Evolutionary conservation across 2,329 filamentous ascomycete species (phyloP).

Genomic region (Arthrinium phaeospermum): DNA sequence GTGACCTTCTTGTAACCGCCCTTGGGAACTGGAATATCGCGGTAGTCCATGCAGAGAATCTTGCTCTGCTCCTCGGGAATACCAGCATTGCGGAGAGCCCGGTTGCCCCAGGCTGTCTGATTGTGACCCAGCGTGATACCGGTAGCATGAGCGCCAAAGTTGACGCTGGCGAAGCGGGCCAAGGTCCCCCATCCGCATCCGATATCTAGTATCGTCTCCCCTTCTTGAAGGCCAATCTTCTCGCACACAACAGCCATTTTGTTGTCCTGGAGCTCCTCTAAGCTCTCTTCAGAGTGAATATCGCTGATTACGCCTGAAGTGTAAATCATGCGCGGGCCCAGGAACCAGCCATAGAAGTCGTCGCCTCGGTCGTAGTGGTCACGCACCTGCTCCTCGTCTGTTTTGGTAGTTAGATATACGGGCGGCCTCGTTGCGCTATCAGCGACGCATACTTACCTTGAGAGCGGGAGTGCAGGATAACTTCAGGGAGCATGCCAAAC

Average conservation of each 20-base stretch:
- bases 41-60: conserved; percentile 96
- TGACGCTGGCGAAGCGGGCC: conserved; percentile 87
- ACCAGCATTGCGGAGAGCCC: conserved; percentile 79
- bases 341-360: conserved; percentile 98
- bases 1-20: conserved; percentile 93
- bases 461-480: conserved; percentile 89
- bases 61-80: conserved; percentile 87
- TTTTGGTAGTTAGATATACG: background rate
- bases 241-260: conserved; percentile 95
- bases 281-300: conserved; percentile 82
- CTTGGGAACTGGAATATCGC: conserved; percentile 82
- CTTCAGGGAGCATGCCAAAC: conserved; percentile 84
- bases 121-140: conserved; percentile 95
- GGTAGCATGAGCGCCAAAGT: conserved; percentile 85
- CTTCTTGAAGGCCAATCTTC: conserved; percentile 85
- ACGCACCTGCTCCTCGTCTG: conserved; percentile 90
- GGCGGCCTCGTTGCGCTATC: background rate
- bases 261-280: conserved; percentile 97
- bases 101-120: conserved; percentile 97
- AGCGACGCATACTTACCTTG: conserved; percentile 63
- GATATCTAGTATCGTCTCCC: conserved; percentile 88
- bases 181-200: conserved; percentile 98
- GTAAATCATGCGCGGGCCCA: conserved; percentile 98
- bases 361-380: conserved; percentile 98
- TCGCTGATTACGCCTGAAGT: conserved; percentile 94